phyloP scores from a whole-genome alignment of 2,329 filamentous ascomycete genomes.

The Talaromyces sp. region DNA sequence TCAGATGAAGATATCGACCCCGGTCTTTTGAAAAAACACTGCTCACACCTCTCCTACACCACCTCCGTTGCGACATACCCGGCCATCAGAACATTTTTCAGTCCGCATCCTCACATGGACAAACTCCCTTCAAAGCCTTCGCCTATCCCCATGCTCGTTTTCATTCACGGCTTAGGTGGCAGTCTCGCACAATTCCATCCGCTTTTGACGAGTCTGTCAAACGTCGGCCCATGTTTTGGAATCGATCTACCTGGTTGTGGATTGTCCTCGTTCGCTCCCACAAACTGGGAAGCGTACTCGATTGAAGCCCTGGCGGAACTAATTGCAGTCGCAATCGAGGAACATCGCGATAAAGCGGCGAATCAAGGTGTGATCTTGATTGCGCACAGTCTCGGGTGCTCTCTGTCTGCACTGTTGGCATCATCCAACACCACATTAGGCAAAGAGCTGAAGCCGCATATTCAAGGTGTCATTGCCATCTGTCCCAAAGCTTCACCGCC shows the following conservation, averaged over 20 bases:
- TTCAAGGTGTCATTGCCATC: constrained; percentile 75
- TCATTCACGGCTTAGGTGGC: constrained; percentile 90
- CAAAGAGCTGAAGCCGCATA: constrained; percentile 56
- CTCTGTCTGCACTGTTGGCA: constrained; percentile 69
- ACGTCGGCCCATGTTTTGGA: constrained; percentile 78
- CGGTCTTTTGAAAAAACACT: constrained; percentile 73
- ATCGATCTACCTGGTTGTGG: constrained; percentile 92
- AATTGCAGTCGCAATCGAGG: constrained; percentile 69
- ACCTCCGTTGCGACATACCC: constrained; percentile 69
- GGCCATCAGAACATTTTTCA: constrained; percentile 76
- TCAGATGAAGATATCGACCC: constrained; percentile 61
- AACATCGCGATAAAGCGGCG: constrained; percentile 62
- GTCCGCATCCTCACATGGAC: constrained; percentile 74
- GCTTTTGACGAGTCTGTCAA: constrained; percentile 74
- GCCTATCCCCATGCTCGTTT: constrained; percentile 79
- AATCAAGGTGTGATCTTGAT: constrained; percentile 74
- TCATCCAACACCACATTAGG: constrained; percentile 55
- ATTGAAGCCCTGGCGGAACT: constrained; percentile 72
- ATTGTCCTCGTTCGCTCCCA: constrained; percentile 69
- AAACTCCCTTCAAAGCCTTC: constrained; percentile 71
- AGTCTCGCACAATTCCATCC: constrained; percentile 84
- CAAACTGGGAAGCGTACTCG: constrained; percentile 73
- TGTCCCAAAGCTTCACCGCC: constrained; percentile 71
- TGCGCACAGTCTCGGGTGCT: constrained; percentile 87
- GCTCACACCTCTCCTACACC: constrained; percentile 67